Evolutionary conservation across 257 asterid species (phyloP).

Genomic region (Verbascum thapsus): DNA sequence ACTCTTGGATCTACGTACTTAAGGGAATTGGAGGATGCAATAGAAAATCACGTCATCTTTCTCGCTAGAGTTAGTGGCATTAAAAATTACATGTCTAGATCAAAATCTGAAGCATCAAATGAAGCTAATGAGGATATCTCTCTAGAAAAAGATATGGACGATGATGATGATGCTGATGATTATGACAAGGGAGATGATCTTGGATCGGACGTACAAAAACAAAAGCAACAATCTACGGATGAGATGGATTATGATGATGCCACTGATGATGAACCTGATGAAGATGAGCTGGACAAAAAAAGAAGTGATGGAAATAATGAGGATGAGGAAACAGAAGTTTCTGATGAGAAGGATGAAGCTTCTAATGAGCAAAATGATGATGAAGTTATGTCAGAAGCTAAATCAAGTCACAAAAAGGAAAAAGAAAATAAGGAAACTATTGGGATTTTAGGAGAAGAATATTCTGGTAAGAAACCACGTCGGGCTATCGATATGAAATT

Average conservation of each 20-base stretch:
- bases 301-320: conserved; percentile 34
- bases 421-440: conserved; percentile 12
- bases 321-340: conserved; percentile 41
- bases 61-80: conserved; percentile 64
- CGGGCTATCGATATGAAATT: conserved; percentile 41
- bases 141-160: conserved; percentile 38
- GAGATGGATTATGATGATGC: conserved; percentile 82
- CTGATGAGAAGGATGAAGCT: conserved; percentile 35
- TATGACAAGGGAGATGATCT: conserved; percentile 69
- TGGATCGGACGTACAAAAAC: conserved; percentile 62
- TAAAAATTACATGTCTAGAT: conserved; percentile 38
- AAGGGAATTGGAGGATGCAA: conserved; percentile 77
- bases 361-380: conserved; percentile 35
- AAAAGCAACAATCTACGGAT: conserved; percentile 69
- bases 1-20: conserved; percentile 54
- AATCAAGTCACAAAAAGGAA: conserved; percentile 37
- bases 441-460: conserved; percentile 12
- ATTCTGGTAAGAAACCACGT: conserved; percentile 22
- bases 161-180: conserved; percentile 51
- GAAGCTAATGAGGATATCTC: conserved; percentile 53
- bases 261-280: conserved; percentile 48
- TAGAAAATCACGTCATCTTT: conserved; percentile 58
- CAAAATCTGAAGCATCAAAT: conserved; percentile 38
- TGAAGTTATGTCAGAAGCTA: conserved; percentile 38
- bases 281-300: conserved; percentile 35